These are phyloP conservation scores for Canna indica DNA, from an alignment of 176 grass and related monocot genomes.

Conservation along the genomic window DNA sequence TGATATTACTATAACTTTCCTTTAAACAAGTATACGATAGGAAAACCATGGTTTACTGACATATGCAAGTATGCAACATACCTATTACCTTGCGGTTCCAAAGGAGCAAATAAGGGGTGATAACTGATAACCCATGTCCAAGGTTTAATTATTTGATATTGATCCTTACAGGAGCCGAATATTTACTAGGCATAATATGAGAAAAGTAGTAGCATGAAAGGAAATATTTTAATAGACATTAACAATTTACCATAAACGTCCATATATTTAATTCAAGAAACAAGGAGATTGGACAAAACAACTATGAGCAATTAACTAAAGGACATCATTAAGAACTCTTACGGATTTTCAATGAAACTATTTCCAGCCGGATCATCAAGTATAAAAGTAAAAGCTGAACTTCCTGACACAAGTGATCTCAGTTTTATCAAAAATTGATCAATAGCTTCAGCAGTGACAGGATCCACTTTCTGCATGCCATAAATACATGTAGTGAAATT, in stretches of 20 bases:
- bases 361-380: conserved; percentile 94
- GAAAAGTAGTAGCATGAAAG: background rate
- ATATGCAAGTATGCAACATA: too few species aligned
- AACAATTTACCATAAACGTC: background rate
- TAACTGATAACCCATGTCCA: too few species aligned
- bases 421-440: conserved; percentile 79
- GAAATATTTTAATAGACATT: background rate
- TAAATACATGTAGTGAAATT: background rate
- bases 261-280: background rate
- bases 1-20: too few species aligned
- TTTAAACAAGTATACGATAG: too few species aligned
- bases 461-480: conserved; percentile 83
- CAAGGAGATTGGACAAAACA: background rate
- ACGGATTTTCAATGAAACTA: conserved; percentile 92
- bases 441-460: conserved; percentile 77
- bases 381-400: conserved; percentile 62
- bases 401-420: conserved; percentile 55
- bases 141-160: too few species aligned
- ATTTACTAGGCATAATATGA: background rate
- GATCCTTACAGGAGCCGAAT: too few species aligned
- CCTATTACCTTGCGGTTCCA: too few species aligned
- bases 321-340: conserved; percentile 22
- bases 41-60: too few species aligned
- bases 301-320: background rate
- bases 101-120: too few species aligned